Base-by-base conservation (phyloP, 495 filamentous ascomycete species). In the Extremus antarcticus region DNA sequence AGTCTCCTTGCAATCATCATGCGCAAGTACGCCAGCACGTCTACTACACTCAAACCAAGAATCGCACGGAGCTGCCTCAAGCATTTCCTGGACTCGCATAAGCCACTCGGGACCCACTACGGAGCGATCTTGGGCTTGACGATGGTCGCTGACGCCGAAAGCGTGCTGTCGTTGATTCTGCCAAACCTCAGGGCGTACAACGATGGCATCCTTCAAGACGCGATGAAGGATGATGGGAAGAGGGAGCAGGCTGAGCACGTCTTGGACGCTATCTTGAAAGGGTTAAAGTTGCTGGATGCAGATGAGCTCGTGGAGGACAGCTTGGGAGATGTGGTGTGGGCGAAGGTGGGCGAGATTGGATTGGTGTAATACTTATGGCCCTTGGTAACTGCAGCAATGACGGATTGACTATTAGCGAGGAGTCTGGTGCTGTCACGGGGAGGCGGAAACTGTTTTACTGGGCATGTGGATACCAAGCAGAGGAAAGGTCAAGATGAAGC, bases 21-120 rank as follows among this genome's bases (percentile, higher is more conserved):
- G 13, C 77, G 74, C 41, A 88, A 87, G 60, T 95, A 90, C 74
- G 78, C 80, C 15, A 74, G 79, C 39, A 77, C 79, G 15, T 91
- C 87, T 40, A 78, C 82, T 47, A 82, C 83, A 22, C 77, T 98
- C 17, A 88, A 88, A 51, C 83, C 92, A 0, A 83, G 92, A 32
- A 78, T 98, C n/a, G 87, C 88, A 15, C 80, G 92, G 15, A 89
- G 88, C 0, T 96, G 87, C 66, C 78, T 97, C 2, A 95, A 94
- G 71, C 73, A 81, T 61, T 90, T 95, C 67, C 79, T 98, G 8
- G 89, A 95, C 66, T 87, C 88, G 0, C 76, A 79, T 25, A 85
- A 88, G 63, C 80, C 88, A 0, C 77, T 90, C 3, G 78, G 82
- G 17, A 83, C 88, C 3, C 87, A 92, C 62, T 97, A 88, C 65